Base-by-base conservation (phyloP, 306 rosid species). In the Quercus dentata region DNA sequence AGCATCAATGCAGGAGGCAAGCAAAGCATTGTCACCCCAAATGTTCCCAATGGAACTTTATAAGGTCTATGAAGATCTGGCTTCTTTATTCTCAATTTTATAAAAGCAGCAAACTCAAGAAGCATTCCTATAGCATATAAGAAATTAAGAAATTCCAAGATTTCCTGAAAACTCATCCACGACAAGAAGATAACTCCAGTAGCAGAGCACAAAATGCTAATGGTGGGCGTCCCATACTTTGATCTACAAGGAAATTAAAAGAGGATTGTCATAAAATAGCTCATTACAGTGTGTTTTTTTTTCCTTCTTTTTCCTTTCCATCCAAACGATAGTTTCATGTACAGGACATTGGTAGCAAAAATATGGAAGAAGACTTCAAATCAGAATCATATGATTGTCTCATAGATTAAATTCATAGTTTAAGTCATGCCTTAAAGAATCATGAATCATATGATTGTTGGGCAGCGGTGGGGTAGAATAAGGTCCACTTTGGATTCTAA, bases 151-250 rank as follows among this genome's bases (percentile, higher is more conserved):
- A 92, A 93, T 79, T 94, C 97, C 69, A 94, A 59, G 69, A 94
- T 94, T 85, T 94, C 90, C 79, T 90, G 95, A 78, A 94, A 94
- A 81, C 92, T 94, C 97, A 94, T 87, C 99, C 97, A 94, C 7
- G 99, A 92, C 84, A 94, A 77, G 87, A 94, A 86, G 87, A 94
- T 79, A 56, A 92, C 97, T 69, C 97, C 99, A 21, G 88, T 65
- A 31, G 97, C 99, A 21, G 97, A 94, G 78, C 88, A 80, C 86
- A 94, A 44, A 80, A 92, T 91, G 89, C 97, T 92, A 41, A 90
- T 28, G 3, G 99, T 92, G 9, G 97, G 97, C 0, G 99, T 94
- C 72, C 98, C 98, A 71, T 90, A 83, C 85, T 80, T 92, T 9
- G 96, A 91, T 86, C 98, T 93, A 55, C 41, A 82, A 77, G 65